Evolutionary conservation across 2,329 filamentous ascomycete genomes (phyloP).

Genomic region (Penicillium sp.): DNA sequence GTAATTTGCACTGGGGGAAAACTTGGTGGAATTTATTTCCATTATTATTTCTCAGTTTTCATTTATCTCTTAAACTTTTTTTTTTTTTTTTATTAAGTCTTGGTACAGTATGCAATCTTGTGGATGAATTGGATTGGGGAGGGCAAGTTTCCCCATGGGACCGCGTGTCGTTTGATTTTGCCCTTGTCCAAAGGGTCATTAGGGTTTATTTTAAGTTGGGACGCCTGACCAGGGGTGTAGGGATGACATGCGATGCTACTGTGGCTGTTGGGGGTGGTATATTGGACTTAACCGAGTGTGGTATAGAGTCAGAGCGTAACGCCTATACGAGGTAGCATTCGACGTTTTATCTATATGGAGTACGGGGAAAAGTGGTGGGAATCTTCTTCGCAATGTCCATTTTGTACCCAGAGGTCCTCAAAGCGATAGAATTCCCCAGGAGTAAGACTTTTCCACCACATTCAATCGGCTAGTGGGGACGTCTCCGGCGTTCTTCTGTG

Average conservation of each 20-base stretch:
- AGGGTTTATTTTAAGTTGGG: slow-evolving; percentile 8
- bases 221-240: not conserved
- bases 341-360: not conserved
- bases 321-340: not conserved
- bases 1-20: not conserved
- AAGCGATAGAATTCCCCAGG: not conserved
- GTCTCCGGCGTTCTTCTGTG: not conserved
- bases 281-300: not conserved
- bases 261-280: not conserved
- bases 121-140: not conserved
- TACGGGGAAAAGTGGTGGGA: not conserved
- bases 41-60: not conserved
- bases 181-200: not conserved
- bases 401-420: not conserved
- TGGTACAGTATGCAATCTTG: too few relatives aligned
- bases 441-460: not conserved
- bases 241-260: not conserved
- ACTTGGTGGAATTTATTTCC: not conserved
- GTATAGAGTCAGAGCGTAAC: not conserved
- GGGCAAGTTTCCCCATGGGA: not conserved
- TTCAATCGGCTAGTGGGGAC: not conserved
- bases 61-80: not conserved
- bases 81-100: not conserved
- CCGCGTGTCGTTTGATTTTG: slow-evolving; percentile 6
- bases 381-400: not conserved